Base-by-base conservation (phyloP, 2,329 filamentous ascomycete genomes). In the Domatiomyces globalis region DNA sequence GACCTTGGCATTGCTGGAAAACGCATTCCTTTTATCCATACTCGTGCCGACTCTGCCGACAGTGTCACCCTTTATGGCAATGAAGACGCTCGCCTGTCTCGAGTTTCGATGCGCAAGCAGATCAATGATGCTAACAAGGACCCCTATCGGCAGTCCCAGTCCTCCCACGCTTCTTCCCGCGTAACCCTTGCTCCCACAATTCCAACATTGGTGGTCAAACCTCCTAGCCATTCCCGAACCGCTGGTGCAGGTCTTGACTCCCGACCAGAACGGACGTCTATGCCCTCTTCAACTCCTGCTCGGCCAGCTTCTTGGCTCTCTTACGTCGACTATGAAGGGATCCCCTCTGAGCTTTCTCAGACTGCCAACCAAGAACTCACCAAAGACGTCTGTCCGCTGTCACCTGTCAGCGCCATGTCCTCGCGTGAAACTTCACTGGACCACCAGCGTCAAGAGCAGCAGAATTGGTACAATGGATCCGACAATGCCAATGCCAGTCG, bases 21-120 rank as follows among this genome's bases (percentile, higher is more conserved):
- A 46, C 77, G 76, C 0, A 74, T 95, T 48, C 82, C 88, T 0
- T 95, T 94, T 66, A 78, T 85, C 67, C 83, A 92, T 63, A 94
- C 85, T 0, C 79, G 88, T 33, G 74, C 72, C 15, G 71, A 77
- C 46, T 86, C 81, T 2, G 74, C 77, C 9, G 75, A 77, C 29
- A 80, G 78, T 3, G 52, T 61, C 19, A 56, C 54, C 2, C 54
- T 57, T 10, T 56, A 58, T 47, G 55, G 54, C 25, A 56, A 52
- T 17, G 53, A 59, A 12, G 51, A 48, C 43, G 58, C 60, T 33
- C 57, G 54, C 45, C 54, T 55, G 39, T 61, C 58, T 3, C 49
- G 58, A 25, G 43, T 55, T 8, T 56, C 56, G 17, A 46, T 60
- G 18, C 55, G 55, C 45, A 60, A 61, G 50, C 56, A 58, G 10